A percentile compares a stretch with the other conserved stretches of the same genome.
Evolutionary conservation across 495 filamentous ascomycete genomes (phyloP).

Genomic region (Annulohypoxylon maeteangense): DNA sequence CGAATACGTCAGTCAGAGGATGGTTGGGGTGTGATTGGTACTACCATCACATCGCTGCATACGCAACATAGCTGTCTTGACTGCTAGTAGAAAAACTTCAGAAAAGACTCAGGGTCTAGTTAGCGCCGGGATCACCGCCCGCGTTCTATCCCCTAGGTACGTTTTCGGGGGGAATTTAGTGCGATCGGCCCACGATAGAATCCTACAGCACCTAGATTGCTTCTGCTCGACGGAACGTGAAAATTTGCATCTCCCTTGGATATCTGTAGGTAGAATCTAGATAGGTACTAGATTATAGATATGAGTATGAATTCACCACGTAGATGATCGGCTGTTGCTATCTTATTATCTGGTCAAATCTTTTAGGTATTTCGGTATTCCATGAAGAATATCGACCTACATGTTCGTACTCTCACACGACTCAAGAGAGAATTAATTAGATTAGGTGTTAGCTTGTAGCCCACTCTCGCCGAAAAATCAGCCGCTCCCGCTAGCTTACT

Average conservation of each 20-base stretch:
- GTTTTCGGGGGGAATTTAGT: neutral
- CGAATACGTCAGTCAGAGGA: constrained; percentile 35
- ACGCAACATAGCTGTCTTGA: constrained; percentile 17
- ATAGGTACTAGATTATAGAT: too few relatives aligned
- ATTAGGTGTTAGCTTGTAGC: neutral
- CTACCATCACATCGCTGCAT: constrained; percentile 38
- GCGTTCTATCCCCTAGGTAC: constrained; percentile 10
- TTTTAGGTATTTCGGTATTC: neutral
- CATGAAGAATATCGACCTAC: neutral
- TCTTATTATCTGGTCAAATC: neutral
- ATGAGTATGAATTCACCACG: neutral
- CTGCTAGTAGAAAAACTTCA: constrained; percentile 1
- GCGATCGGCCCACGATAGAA: neutral
- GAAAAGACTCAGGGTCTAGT: constrained; percentile 2
- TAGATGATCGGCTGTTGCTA: constrained; percentile 1
- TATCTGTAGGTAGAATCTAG: neutral
- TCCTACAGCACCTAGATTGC: constrained; percentile 5
- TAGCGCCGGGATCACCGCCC: constrained; percentile 15
- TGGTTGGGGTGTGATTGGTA: constrained; percentile 38
- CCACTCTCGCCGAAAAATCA: neutral
- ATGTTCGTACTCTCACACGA: neutral
- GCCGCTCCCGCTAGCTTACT: neutral
- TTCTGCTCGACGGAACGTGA: neutral
- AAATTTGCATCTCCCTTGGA: neutral
- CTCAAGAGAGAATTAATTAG: neutral